Evolutionary conservation across 768 basidiomycete genomes (phyloP), one percentile per base, ranked within the genome.

Genomic region (Boletus tomentosulus): DNA sequence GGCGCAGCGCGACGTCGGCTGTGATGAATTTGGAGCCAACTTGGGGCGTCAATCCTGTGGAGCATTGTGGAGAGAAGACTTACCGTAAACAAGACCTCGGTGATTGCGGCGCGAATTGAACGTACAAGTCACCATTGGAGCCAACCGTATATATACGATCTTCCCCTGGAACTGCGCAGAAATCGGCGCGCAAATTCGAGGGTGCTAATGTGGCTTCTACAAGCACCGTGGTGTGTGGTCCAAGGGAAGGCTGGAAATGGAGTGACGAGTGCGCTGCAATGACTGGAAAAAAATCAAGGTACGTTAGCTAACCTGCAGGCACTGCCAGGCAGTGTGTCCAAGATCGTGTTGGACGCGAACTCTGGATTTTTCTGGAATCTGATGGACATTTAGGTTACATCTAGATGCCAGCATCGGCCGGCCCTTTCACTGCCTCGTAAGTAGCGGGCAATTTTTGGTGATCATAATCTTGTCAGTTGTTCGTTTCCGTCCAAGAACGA

Each of bases 11-110:
- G 34, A 45, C 24, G 34, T 44, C 37, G 30, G 47, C 12, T 19
- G 33, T 37, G 35, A 44, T 25, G 25, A 44, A 28, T 6, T 25
- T 19, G 28, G 22, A 8, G 35, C 15, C 42, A 15, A 33, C 22
- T n/a, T 25, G 13, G 35, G 49, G 38, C 19, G 61, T 44, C 37
- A 57, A 53, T 60, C 62, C 51, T 46, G 62, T 61, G 62, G 62
- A 64, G 62, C 37, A 16, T 16, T 55, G 37, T 27, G 59, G 48
- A 49, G 30, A 44, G 35, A 28, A 12, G 28, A 2, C 11, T 11
- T 50, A 41, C 27, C 51, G 51, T 56, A 56, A 48, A 41, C 46
- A 22, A n/a, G 39, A 41, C 41, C 46, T 54, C 45, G 41, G 42
- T 4, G 50, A 51, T 43, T 39, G 33, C 35, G 50, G 47, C 33